Evolutionary conservation across 2,329 filamentous ascomycete genomes (phyloP), one percentile per base, ranked within the genome.

Genomic region (Cytospora piceae): DNA sequence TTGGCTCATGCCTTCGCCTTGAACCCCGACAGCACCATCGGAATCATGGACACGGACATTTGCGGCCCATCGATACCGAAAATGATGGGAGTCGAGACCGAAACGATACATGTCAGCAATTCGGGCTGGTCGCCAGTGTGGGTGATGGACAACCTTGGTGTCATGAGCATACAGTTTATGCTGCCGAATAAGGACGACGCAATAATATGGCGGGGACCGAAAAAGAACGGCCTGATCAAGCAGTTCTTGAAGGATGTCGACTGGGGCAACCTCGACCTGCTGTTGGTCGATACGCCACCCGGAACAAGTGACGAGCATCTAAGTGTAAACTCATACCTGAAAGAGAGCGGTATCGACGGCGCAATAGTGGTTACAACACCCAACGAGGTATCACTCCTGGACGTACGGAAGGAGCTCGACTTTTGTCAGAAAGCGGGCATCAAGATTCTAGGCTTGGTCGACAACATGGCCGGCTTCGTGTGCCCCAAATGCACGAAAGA

Each of bases 81-180:
- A 81, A 98, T 99, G 94, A 94, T 99, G 89, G 95, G 95, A 39
- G 94, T 97, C 0, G 94, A 97, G 77, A 82, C 87, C 31, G 94
- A 99, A 79, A 96, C 91, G 1, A 95, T 99, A 61, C 95, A 99
- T 76, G 88, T 97, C 61, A 95, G 90, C 74, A 90, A 87, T 61
- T 87, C 90, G 0, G 95, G 95, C 2, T 97, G 94, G 95, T 93
- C 90, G 74, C 95, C 95, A 0, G 94, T 98, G 17, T 98, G 94
- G 92, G 94, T 97, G 20, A 86, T 89, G 72, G 95, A 98, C 72
- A 99, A 98, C 72, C 82, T 99, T 4, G 92, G 90, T 1, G 93
- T 97, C 59, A 98, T 99, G 94, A 95, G 91, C 73, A 93, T 99
- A 70, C 95, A 99, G 77, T 99, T 99, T 76, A 96, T 99, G 93